Base-by-base conservation (phyloP, 108 stramenopile species). In the Skeletonema tropicum region DNA sequence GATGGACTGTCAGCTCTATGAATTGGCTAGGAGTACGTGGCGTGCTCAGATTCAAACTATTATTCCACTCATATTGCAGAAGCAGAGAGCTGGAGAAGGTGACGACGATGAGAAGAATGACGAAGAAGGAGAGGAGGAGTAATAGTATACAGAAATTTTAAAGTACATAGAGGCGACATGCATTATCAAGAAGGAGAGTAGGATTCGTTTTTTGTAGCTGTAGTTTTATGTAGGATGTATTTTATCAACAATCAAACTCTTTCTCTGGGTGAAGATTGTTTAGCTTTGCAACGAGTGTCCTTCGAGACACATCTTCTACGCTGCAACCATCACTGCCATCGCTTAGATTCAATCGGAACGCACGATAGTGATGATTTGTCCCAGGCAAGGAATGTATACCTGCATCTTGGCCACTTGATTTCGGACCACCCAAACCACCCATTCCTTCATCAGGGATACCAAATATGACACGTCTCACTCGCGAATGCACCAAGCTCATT, bases 301-400 rank as follows among this genome's bases (percentile, higher is more conserved):
- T 55, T 23, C 52, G 52, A 23, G 52, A 1, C 23, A 23, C 19
- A 49, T 17, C 48, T 6, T 17, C 48, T 12, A 0, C 38, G 38
- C 1, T 45, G 42, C 42, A 45, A 55, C 23, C n/a, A 55, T 23
- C 23, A 55, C 21, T 55, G 5, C 21, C 52, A 55, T 55, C 23
- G 52, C 52, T 55, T 23, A 55, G 52, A 55, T 76, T 58, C 23
- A 76, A 63, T 46, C 69, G 63, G 66, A 94, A 94, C n/a, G 85
- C 89, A 39, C 93, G 85, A 76, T 84, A 94, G 25, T 76, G 78
- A 81, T 94, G 93, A 69, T 94, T 94, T 23, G 91, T 94, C 9
- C 89, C 88, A n/a, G 90, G 89, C 52, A 94, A 74, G 60, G 46
- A 66, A 66, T 94, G 90, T 10, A 94, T 82, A 19, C 71, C 74